Percentiles rank a stretch among this genome's conserved stretches.
Conservation (phyloP, 1,284 basidiomycete species). For the Ganoderma resinaceum region DNA sequence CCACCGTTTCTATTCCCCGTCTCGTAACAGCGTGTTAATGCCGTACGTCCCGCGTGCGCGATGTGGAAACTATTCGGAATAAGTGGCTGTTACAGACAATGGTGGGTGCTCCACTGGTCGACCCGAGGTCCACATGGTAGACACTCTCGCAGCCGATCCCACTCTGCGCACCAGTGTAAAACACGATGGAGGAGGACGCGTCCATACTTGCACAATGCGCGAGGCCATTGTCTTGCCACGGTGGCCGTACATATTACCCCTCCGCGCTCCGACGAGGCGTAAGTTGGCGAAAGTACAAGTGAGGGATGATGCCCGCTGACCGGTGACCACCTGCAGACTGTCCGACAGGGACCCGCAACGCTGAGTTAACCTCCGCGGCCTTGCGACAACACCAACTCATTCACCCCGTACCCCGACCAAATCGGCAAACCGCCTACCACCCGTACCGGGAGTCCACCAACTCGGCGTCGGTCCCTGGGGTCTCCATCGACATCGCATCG, state of each 20-base stretch:
- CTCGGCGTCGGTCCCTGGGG: background rate
- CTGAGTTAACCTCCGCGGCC: background rate
- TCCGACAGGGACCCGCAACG: background rate
- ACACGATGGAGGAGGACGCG: background rate
- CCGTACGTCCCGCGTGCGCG: background rate
- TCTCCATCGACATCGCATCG: constrained; percentile 6
- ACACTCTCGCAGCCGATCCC: background rate
- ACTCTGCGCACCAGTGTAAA: background rate
- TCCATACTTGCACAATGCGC: background rate
- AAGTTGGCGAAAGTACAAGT: background rate
- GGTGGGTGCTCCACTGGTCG: background rate
- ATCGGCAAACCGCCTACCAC: constrained; percentile 6
- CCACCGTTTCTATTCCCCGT: background rate
- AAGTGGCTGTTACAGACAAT: background rate
- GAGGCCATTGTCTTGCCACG: background rate
- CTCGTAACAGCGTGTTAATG: background rate
- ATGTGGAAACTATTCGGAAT: background rate
- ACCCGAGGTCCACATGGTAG: background rate
- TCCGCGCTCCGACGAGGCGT: constrained; percentile 1
- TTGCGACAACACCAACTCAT: background rate
- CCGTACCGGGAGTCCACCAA: constrained; percentile 3
- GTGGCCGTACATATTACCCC: too few species aligned
- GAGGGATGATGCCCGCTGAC: background rate
- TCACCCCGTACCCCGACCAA: background rate
- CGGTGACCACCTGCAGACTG: too few species aligned